Evolutionary conservation across 2,329 filamentous ascomycete genomes (phyloP).

Genomic region (Diaporthe ilicicola): DNA sequence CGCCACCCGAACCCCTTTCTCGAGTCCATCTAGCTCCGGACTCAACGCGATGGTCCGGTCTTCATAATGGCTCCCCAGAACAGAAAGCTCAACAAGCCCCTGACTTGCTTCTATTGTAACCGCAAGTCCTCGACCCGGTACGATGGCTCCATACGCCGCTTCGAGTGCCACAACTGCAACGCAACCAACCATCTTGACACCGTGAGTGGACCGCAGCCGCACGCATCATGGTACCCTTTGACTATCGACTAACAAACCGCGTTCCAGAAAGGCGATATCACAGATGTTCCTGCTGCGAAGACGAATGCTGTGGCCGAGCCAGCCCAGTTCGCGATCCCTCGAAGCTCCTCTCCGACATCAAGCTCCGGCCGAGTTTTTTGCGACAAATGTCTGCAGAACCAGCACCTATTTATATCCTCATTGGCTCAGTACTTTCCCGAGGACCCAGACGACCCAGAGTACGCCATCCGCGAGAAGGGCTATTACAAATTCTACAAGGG

Average conservation of each 20-base stretch:
- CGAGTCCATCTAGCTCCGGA: not conserved
- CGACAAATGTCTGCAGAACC: conserved; percentile 85
- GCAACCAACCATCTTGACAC: conserved; percentile 90
- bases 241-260: not conserved
- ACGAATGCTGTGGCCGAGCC: conserved; percentile 54
- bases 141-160: conserved; percentile 68
- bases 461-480: conserved; percentile 71
- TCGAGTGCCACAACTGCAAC: conserved; percentile 81
- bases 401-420: conserved; percentile 78
- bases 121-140: conserved; percentile 68
- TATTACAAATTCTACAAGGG: conserved; percentile 75
- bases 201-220: conserved; percentile 56
- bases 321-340: conserved; percentile 57
- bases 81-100: conserved; percentile 43
- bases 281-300: conserved; percentile 78
- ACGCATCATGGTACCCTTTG: not conserved
- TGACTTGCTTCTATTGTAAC: conserved; percentile 88
- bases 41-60: conserved; percentile 23
- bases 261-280: conserved; percentile 81
- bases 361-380: conserved; percentile 65
- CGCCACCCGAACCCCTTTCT: not conserved
- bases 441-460: conserved; percentile 71
- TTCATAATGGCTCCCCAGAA: conserved; percentile 52
- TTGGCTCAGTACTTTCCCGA: conserved; percentile 82
- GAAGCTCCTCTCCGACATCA: conserved; percentile 47